Percentiles rank a stretch among this genome's conserved stretches.
phyloP scores from a whole-genome alignment of 1,284 basidiomycete species.

The Exsudoporus floridanus region DNA sequence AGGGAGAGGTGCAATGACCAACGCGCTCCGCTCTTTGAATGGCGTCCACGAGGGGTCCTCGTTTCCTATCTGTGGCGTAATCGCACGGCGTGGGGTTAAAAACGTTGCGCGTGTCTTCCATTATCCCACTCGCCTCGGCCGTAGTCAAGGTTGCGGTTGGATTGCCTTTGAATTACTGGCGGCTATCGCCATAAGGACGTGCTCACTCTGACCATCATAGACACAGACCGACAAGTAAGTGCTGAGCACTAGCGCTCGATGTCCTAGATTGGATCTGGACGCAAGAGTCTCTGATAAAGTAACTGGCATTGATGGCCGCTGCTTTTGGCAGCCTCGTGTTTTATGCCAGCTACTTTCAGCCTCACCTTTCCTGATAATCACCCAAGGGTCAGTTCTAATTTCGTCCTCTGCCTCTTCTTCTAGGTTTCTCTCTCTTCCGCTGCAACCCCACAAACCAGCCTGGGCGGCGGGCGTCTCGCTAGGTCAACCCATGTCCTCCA shows the following conservation, averaged over 20 bases:
- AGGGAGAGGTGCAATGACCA: not conserved
- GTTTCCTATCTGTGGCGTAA: conserved; percentile 27
- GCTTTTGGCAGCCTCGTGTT: conserved; percentile 38
- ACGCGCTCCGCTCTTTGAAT: conserved; percentile 4
- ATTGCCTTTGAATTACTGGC: not conserved
- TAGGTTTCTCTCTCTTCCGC: conserved; percentile 17
- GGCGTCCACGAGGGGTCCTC: conserved; percentile 31
- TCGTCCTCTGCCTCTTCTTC: conserved; percentile 11
- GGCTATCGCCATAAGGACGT: not conserved
- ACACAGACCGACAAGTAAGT: not conserved
- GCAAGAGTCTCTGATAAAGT: conserved; percentile 26
- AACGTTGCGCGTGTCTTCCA: conserved; percentile 14
- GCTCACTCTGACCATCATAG: not conserved
- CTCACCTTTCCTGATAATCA: conserved; percentile 34
- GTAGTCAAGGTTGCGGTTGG: not conserved
- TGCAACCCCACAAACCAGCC: conserved; percentile 21
- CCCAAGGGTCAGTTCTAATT: conserved; percentile 32
- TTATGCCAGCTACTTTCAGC: conserved; percentile 28
- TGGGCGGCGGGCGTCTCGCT: conserved; percentile 16
- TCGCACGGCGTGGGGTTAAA: conserved; percentile 26
- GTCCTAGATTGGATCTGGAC: conserved; percentile 16
- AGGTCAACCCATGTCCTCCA: conserved; percentile 27
- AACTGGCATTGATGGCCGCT: conserved; percentile 26
- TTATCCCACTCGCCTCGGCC: conserved; percentile 2
- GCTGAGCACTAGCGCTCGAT: not conserved